phyloP scores from a whole-genome alignment of 345 rosid species.

The Sonneratia caseolaris region DNA sequence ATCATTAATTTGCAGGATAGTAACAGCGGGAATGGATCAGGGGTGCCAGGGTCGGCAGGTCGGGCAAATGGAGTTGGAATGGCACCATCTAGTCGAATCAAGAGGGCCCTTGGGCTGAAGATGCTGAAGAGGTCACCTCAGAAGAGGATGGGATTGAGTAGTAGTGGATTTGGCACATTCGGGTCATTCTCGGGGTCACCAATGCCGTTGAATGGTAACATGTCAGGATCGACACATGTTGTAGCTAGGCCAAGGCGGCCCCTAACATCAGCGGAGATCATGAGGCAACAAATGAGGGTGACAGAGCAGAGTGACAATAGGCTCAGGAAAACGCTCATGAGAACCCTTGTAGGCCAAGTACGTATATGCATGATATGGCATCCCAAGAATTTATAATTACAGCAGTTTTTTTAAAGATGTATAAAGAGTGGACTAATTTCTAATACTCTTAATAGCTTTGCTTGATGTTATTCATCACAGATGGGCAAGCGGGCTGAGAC shows the following conservation, averaged over 20 bases:
- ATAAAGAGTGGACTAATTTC: background rate
- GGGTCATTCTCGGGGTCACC: constrained; percentile 25
- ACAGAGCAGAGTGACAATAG: constrained; percentile 81
- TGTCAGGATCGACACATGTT: constrained; percentile 24
- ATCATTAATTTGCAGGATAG: background rate
- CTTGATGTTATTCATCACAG: background rate
- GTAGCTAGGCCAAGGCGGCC: constrained; percentile 53
- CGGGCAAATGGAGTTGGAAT: constrained; percentile 44
- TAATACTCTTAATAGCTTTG: background rate
- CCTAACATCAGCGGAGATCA: constrained; percentile 79
- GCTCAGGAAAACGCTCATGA: constrained; percentile 75
- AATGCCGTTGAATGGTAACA: constrained; percentile 27
- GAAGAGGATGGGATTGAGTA: constrained; percentile 33
- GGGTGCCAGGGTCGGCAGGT: background rate
- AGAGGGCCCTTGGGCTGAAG: constrained; percentile 64
- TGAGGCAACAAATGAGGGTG: constrained; percentile 89
- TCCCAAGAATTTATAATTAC: background rate
- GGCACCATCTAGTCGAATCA: constrained; percentile 60
- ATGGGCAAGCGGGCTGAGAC: constrained; percentile 74
- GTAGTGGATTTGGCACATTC: constrained; percentile 5
- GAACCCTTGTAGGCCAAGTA: constrained; percentile 91
- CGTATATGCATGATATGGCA: constrained; percentile 8
- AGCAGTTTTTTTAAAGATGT: background rate
- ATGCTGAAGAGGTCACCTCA: constrained; percentile 66
- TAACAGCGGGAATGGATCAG: background rate